Base-by-base conservation (phyloP, 805 yeast genomes). In the Nakazawaea anatomiae region DNA sequence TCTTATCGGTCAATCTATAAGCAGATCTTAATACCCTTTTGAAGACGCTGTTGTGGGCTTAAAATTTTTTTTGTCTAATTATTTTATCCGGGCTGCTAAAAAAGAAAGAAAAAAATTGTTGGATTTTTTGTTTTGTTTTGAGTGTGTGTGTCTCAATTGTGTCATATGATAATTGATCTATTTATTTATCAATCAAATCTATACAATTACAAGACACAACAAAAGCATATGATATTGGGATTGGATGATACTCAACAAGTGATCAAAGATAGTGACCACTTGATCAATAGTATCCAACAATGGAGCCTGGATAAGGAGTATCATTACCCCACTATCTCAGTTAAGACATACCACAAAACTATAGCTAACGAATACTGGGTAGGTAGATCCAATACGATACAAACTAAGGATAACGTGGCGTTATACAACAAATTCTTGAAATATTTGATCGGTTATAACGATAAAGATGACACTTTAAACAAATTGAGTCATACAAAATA, bases 401-500 rank as follows among this genome's bases (percentile, higher is more conserved):
- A 47, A 28, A 25, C 31, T 11, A 18, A n/a, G 28, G 45, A 36
- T 9, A 18, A 39, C 3, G 25, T 18, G 25, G 25, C 25, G 3
- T n/a, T 39, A 18, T 49, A 44, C 30, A n/a, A 32, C 18, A 32
- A 32, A 32, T 44, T 49, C 30, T 8, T 39, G 9, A 31, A 32
- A 28, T 49, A 44, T 27, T 27, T 49, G 3, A 32, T 49, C 7
- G 52, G 52, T 31, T 3, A n/a, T 6, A 39, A 43, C 11, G n/a
- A 32, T 10, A 45, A 9, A n/a, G 41, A 28, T 4, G 8, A 18
- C 25, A 18, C 25, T 18, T 18, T 39, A 4, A 36, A 48, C 12
- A 30, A 18, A 18, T 4, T 9, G 18, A 14, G 51, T 3, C 69
- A 72, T 42, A 65, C 72, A 1, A 53, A 57, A 32, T 51, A 60